These are phyloP conservation scores for Leccinum disarticulatum DNA, from an alignment of 768 basidiomycete species.

Conservation along the genomic window DNA sequence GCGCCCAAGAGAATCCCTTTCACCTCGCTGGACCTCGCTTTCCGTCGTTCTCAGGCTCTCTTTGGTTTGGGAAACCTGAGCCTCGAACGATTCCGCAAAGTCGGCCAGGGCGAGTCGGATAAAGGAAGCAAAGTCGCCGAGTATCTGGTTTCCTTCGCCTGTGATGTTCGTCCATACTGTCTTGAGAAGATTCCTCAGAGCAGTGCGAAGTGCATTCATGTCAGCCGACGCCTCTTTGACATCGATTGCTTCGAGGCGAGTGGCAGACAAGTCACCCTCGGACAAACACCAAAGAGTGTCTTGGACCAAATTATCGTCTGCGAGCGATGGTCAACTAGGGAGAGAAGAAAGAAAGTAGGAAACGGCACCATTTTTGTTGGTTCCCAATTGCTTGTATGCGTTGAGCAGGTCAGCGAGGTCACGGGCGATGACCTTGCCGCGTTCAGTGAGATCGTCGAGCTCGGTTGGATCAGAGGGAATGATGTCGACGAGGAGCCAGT, in stretches of 20 bases:
- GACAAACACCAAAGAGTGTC: slow-evolving; percentile 64
- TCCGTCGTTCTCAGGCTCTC: slow-evolving; percentile 55
- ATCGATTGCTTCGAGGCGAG: slow-evolving; percentile 37
- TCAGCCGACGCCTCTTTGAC: slow-evolving; percentile 51
- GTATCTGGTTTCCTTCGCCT: slow-evolving; percentile 51
- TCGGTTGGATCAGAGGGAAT: slow-evolving; percentile 43
- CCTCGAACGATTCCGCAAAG: slow-evolving; percentile 58
- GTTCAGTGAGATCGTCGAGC: slow-evolving; percentile 47
- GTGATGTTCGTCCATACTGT: slow-evolving; percentile 54
- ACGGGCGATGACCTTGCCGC: slow-evolving; percentile 52
- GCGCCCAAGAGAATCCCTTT: slow-evolving; percentile 57
- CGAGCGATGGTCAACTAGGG: not conserved
- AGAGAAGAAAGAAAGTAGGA: not conserved
- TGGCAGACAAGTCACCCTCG: slow-evolving; percentile 48
- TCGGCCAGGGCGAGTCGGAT: slow-evolving; percentile 64
- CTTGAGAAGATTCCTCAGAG: slow-evolving; percentile 51
- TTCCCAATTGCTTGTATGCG: slow-evolving; percentile 54
- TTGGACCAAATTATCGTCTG: slow-evolving; percentile 67
- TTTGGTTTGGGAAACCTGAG: slow-evolving; percentile 51
- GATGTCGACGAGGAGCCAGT: slow-evolving; percentile 52
- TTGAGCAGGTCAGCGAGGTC: slow-evolving; percentile 53
- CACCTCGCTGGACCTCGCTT: slow-evolving; percentile 56
- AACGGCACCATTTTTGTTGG: slow-evolving; percentile 55
- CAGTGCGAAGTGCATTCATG: slow-evolving; percentile 45
- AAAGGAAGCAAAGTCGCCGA: slow-evolving; percentile 66